Evolutionary conservation across 805 yeast species (phyloP).

Genomic region (Zygosaccharomyces lentus): DNA sequence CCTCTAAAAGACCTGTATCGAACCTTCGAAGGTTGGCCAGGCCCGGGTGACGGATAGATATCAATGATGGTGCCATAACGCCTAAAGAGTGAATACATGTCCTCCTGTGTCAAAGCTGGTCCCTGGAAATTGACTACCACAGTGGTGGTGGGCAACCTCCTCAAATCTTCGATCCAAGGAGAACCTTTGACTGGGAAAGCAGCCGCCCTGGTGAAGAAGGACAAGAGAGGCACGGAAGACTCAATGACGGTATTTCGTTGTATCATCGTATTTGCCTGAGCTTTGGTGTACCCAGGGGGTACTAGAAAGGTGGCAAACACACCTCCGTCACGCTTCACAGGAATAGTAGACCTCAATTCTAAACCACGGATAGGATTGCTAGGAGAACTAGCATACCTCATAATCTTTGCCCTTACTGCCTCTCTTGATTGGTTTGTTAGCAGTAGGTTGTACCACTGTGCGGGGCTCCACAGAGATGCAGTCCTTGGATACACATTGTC

Average conservation of each 20-base stretch:
- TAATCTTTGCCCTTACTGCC: slow-evolving; percentile 39
- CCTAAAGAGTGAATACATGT: slow-evolving; percentile 73
- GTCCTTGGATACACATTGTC: slow-evolving; percentile 51
- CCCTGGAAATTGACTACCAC: slow-evolving; percentile 75
- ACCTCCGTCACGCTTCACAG: slow-evolving; percentile 85
- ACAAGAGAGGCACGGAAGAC: slow-evolving; percentile 37
- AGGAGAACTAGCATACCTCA: slow-evolving; percentile 39
- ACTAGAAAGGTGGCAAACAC: slow-evolving; percentile 77
- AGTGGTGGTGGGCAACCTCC: slow-evolving; percentile 63
- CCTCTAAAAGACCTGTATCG: slow-evolving; percentile 54
- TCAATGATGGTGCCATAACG: slow-evolving; percentile 82
- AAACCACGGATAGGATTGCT: slow-evolving; percentile 39
- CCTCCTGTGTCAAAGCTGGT: slow-evolving; percentile 69
- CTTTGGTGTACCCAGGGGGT: slow-evolving; percentile 47
- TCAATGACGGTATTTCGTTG: slow-evolving; percentile 43
- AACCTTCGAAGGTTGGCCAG: slow-evolving; percentile 50
- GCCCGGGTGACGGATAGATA: slow-evolving; percentile 52
- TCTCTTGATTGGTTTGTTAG: slow-evolving; percentile 36
- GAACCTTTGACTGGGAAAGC: slow-evolving; percentile 78
- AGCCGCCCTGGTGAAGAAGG: slow-evolving; percentile 47
- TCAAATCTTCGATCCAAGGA: slow-evolving; percentile 95
- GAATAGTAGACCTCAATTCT: slow-evolving; percentile 55
- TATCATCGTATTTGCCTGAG: slow-evolving; percentile 51
- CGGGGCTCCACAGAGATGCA: slow-evolving; percentile 43
- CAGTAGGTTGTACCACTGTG: slow-evolving; percentile 41